Evolutionary conservation across 768 basidiomycete species (phyloP).

Genomic region (Boletus rubescentipes): DNA sequence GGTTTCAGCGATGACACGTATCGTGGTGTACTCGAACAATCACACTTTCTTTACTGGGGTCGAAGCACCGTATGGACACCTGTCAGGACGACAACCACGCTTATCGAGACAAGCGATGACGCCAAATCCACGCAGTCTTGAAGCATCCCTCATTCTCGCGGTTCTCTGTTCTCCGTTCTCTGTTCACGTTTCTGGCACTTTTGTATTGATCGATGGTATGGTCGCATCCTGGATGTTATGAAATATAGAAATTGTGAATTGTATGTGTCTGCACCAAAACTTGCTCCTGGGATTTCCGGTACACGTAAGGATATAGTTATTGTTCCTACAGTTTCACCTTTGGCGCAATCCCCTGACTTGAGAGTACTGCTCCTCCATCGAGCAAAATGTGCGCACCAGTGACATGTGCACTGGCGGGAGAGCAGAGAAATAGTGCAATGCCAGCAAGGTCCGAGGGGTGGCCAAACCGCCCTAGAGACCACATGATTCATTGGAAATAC

Average conservation of each 20-base stretch:
- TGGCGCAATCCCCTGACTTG: constrained; percentile 23
- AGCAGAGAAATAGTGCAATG: constrained; percentile 64
- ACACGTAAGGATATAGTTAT: not conserved
- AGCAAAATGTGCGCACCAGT: constrained; percentile 71
- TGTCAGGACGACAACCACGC: constrained; percentile 4
- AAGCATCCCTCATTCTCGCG: not conserved
- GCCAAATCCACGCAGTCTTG: constrained; percentile 1
- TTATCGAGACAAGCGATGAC: constrained; percentile 18
- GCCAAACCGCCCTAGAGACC: constrained; percentile 59
- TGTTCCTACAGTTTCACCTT: constrained; percentile 22
- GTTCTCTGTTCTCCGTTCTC: not conserved
- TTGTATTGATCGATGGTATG: constrained; percentile 2
- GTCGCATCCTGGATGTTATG: not conserved
- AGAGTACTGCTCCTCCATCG: constrained; percentile 57
- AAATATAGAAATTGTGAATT: not conserved
- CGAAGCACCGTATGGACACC: constrained; percentile 19
- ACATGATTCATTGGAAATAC: not conserved
- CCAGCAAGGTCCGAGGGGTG: constrained; percentile 69
- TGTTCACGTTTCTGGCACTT: not conserved
- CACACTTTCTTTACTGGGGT: constrained; percentile 33
- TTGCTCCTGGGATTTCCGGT: not conserved
- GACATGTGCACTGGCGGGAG: constrained; percentile 70
- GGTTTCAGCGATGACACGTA: constrained; percentile 73
- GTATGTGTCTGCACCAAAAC: not conserved
- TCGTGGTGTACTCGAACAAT: constrained; percentile 62